Conservation (phyloP, 345 rosid species). For the Salix caprea region DNA sequence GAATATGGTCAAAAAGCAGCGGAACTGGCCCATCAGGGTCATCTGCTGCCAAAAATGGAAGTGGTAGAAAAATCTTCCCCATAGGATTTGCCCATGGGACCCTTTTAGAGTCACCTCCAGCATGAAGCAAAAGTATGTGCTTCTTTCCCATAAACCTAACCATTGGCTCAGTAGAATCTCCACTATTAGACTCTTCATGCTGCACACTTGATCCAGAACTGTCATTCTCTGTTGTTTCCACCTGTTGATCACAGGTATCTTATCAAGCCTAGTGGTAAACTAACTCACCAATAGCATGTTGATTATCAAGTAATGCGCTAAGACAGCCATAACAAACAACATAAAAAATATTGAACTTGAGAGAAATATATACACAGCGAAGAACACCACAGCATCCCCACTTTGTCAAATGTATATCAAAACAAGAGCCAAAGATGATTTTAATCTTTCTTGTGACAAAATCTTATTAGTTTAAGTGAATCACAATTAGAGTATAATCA, state of each 20-base stretch:
- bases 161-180: conserved; percentile 23
- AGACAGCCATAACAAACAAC: background rate
- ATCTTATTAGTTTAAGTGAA: no score
- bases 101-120: conserved; percentile 99
- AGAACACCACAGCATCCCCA: background rate
- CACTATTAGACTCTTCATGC: conserved; percentile 13
- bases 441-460: no score
- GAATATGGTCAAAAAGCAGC: conserved; percentile 91
- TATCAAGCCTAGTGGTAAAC: conserved; percentile 22
- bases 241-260: conserved; percentile 38
- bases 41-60: conserved; percentile 87
- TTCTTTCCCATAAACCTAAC: conserved; percentile 52
- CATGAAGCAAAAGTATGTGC: conserved; percentile 91
- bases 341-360: background rate
- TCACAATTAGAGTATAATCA: no score
- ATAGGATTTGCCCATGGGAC: conserved; percentile 99
- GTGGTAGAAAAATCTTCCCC: conserved; percentile 96
- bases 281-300: background rate
- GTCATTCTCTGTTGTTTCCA: conserved; percentile 31
- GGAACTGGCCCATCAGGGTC: conserved; percentile 96
- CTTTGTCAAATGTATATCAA: background rate
- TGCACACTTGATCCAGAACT: conserved; percentile 20
- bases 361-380: background rate
- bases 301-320: conserved; percentile 1
- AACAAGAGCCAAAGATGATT: no score